Evolutionary conservation across 768 basidiomycete species (phyloP), one percentile per base, ranked within the genome.

Genomic region (Gymnopilus junonius): DNA sequence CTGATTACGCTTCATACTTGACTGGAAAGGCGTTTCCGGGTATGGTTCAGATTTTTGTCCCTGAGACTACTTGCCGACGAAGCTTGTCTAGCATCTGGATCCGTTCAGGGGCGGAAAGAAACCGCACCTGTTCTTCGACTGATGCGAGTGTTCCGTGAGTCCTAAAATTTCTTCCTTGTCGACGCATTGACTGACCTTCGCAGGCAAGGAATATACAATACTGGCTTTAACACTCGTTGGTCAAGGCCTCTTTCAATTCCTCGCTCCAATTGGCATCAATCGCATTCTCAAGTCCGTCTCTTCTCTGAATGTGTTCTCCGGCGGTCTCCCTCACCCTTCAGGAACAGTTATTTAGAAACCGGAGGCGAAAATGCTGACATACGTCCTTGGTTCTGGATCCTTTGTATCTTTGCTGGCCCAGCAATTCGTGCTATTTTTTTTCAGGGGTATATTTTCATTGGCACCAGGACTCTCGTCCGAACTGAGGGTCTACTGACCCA

Each of bases 381-480:
- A 15, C 37, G 54, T 7, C 54, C 54, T 8, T 55, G 54, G 54
- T 37, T 55, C 54, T 55, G 54, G 54, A 55, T 55, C 11, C 21
- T 39, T 23, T 55, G 35, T 29, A 35, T 55, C 21, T 40, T 55
- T 21, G 76, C 10, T 5, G 86, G 85, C 10, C 83, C 87, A 14
- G 69, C 78, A 4, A 0, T 82, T 10, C 75, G 72, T 8, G 75
- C 82, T 4, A 21, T 89, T 11, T 67, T 75, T 29, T 79, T 82
- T 59, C 86, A 91, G 65, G 81, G 79, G 74, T 91, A 88, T 66
- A 75, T 82, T 37, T 86, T 77, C 68, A 72, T 81, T 27, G 72
- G 76, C 74, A 85, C 71, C 61, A 85, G 61, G 79, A 84, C 71
- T 68, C 65, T 46, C 65, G 77, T 61, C 76, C 65, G 43, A 15